phyloP scores from a whole-genome alignment of 306 rosid genomes.

The Fragaria iinumae region DNA sequence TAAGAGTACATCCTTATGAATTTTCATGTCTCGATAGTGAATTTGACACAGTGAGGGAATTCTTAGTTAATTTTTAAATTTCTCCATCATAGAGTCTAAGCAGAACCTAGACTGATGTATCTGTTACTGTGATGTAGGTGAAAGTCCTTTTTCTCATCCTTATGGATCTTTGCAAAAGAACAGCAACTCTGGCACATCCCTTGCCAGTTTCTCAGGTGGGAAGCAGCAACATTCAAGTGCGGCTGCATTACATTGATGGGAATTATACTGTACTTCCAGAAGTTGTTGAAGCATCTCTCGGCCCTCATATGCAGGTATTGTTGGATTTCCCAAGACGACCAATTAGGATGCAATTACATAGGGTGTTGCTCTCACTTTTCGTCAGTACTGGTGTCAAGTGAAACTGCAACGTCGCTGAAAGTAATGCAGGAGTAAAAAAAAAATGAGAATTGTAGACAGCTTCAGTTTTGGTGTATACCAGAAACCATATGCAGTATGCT shows the following conservation, averaged over 20 bases:
- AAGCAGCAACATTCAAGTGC: conserved; percentile 77
- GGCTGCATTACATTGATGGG: conserved; percentile 93
- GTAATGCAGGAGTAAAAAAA: neutral
- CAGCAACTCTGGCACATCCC: conserved; percentile 66
- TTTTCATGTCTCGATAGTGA: conserved; percentile 10
- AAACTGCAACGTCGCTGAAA: neutral
- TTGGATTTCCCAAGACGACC: conserved; percentile 8
- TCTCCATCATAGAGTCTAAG: neutral
- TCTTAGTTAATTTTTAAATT: neutral
- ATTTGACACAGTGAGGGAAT: neutral
- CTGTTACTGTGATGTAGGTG: conserved; percentile 55
- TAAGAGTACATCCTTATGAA: neutral
- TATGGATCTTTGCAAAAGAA: conserved; percentile 86
- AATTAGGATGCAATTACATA: conserved; percentile 14
- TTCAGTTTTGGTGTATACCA: neutral
- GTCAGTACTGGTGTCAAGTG: neutral
- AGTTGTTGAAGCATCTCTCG: conserved; percentile 92
- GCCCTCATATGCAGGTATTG: conserved; percentile 91
- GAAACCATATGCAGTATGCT: neutral
- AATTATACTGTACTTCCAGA: conserved; percentile 91
- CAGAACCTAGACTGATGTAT: conserved; percentile 9
- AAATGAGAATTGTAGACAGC: neutral
- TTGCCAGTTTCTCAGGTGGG: conserved; percentile 95
- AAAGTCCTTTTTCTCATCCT: conserved; percentile 83
- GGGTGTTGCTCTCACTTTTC: conserved; percentile 1